These are phyloP conservation scores for Tilletia indica DNA, from an alignment of 1,284 basidiomycete species.

Conservation along the genomic window DNA sequence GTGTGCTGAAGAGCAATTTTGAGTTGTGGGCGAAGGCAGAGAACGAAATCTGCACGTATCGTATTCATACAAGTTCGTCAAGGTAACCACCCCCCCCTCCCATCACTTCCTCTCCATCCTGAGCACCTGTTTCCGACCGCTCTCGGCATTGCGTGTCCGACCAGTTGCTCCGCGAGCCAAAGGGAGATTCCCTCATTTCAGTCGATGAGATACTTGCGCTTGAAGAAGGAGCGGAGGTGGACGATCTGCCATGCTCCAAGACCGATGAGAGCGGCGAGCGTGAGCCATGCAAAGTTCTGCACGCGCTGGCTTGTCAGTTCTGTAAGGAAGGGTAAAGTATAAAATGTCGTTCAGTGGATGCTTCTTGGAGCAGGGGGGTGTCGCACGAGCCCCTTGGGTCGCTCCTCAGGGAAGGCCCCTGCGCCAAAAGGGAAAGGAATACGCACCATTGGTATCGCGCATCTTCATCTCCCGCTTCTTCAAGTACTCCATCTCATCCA, in stretches of 20 bases:
- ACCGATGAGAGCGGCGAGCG: conserved; percentile 73
- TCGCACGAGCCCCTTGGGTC: background rate
- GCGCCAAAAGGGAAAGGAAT: background rate
- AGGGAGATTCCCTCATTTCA: conserved; percentile 52
- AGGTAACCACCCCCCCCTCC: too few species aligned
- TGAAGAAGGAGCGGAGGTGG: conserved; percentile 90
- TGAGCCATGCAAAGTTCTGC: conserved; percentile 87
- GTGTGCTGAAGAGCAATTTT: too few species aligned
- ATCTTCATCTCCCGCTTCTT: conserved; percentile 85
- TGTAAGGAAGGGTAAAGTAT: conserved; percentile 52
- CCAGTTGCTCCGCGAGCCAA: too few species aligned
- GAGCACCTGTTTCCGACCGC: too few species aligned
- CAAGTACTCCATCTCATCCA: conserved; percentile 89
- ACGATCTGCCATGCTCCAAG: conserved; percentile 92
- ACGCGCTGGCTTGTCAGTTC: conserved; percentile 89
- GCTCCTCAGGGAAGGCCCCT: too few species aligned
- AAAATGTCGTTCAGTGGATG: background rate
- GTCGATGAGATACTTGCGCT: conserved; percentile 94
- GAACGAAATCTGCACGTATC: too few species aligned
- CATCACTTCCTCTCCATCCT: too few species aligned
- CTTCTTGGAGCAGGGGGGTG: background rate
- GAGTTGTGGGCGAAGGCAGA: too few species aligned
- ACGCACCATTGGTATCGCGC: conserved; percentile 84
- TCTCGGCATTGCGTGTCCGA: too few species aligned
- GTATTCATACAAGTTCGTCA: too few species aligned